A percentile compares a stretch with the other conserved stretches of the same genome.
Conservation (phyloP, 1,284 basidiomycete species). For the Tilletia setariae region DNA sequence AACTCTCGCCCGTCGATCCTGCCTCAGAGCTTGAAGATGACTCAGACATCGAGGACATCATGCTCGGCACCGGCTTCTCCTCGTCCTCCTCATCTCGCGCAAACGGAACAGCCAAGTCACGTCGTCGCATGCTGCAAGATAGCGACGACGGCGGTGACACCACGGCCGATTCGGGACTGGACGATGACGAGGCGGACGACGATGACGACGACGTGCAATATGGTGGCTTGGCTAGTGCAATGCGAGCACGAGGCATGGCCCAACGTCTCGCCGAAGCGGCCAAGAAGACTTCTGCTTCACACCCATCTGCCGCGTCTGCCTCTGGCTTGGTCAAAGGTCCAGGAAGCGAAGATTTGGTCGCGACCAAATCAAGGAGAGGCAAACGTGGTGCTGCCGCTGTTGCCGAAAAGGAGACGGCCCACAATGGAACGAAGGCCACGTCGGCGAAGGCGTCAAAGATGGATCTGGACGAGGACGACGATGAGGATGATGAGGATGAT, state of each 20-base stretch:
- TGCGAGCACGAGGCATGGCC: constrained; percentile 6
- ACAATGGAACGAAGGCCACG: background rate
- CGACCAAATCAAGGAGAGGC: background rate
- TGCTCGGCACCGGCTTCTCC: background rate
- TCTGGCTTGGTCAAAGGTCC: background rate
- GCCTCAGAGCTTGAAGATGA: constrained; percentile 9
- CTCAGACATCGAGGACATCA: constrained; percentile 16
- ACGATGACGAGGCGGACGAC: background rate
- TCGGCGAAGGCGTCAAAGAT: background rate
- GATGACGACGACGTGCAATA: background rate
- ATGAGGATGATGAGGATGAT: constrained; percentile 7
- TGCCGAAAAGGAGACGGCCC: background rate
- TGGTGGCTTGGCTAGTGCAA: background rate
- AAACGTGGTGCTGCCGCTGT: background rate
- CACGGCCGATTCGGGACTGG: constrained; percentile 6
- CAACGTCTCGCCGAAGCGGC: background rate
- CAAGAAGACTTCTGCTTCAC: background rate
- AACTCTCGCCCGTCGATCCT: constrained; percentile 1
- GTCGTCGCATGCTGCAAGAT: background rate
- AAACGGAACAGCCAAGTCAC: background rate
- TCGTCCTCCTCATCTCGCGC: background rate
- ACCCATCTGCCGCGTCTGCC: background rate
- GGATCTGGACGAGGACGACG: constrained; percentile 7
- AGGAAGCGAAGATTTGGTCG: background rate
- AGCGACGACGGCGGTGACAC: constrained; percentile 1